Evolutionary conservation across 2,329 filamentous ascomycete genomes (phyloP).

Genomic region (Microcyclospora pomicola): DNA sequence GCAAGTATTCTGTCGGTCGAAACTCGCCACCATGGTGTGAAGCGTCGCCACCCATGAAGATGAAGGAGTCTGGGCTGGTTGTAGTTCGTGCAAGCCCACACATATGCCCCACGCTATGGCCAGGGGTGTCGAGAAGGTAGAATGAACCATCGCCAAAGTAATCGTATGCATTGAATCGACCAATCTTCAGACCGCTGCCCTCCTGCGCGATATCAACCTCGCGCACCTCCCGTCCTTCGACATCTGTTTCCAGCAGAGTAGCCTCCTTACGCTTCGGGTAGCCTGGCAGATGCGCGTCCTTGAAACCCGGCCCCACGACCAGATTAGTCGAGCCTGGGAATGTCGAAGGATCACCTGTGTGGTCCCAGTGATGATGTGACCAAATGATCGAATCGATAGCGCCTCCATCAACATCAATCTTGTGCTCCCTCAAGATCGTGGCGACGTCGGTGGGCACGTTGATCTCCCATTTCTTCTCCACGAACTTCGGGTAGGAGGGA

Average conservation of each 20-base stretch:
- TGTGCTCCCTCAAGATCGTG: constrained; percentile 28
- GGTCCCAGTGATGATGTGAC: constrained; percentile 25
- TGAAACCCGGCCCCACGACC: constrained; percentile 37
- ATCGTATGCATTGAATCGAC: constrained; percentile 35
- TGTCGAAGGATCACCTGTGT: constrained; percentile 28
- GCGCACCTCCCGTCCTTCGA: constrained; percentile 24
- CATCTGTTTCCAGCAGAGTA: constrained; percentile 29
- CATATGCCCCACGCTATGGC: constrained; percentile 39
- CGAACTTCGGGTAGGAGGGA: constrained; percentile 20
- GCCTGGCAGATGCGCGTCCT: constrained; percentile 28
- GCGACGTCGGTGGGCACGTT: constrained; percentile 30
- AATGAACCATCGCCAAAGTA: constrained; percentile 45
- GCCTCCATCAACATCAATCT: constrained; percentile 25
- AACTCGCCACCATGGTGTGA: constrained; percentile 24
- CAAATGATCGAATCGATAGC: constrained; percentile 21
- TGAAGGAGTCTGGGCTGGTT: constrained; percentile 26
- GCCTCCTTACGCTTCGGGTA: constrained; percentile 30
- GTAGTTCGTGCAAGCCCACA: constrained; percentile 35
- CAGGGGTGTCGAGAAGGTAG: constrained; percentile 41
- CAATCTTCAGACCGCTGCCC: constrained; percentile 27
- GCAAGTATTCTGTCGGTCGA: constrained; percentile 29
- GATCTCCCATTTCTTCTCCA: constrained; percentile 22
- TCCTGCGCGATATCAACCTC: constrained; percentile 25
- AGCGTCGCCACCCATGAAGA: constrained; percentile 38
- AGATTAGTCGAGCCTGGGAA: constrained; percentile 31